phyloP scores from a whole-genome alignment of 371 early-diverging fungal genomes.

The Saksenaea vasiformis region DNA sequence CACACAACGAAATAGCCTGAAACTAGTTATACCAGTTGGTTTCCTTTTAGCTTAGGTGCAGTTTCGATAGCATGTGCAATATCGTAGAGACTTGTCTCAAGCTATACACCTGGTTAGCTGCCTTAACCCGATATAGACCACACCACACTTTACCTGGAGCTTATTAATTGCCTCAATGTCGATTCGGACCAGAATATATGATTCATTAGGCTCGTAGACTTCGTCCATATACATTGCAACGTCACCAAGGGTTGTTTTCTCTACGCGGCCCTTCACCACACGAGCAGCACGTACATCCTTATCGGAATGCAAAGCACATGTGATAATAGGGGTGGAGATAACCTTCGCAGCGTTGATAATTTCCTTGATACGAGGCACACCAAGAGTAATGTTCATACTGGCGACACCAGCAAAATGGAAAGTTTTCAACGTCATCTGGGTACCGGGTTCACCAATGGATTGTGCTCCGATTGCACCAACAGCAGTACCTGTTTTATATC shows the following conservation, averaged over 20 bases:
- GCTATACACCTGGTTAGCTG: slow-evolving; percentile 37
- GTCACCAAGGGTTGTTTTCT: slow-evolving; percentile 88
- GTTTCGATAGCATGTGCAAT: slow-evolving; percentile 79
- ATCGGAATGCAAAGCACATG: slow-evolving; percentile 72
- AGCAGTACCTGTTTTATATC: slow-evolving; percentile 59
- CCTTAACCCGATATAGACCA: not conserved
- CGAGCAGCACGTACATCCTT: slow-evolving; percentile 79
- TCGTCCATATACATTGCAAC: slow-evolving; percentile 92
- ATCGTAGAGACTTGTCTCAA: slow-evolving; percentile 79
- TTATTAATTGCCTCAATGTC: slow-evolving; percentile 80
- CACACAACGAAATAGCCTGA: not conserved
- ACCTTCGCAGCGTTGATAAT: slow-evolving; percentile 92
- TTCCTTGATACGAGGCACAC: slow-evolving; percentile 99
- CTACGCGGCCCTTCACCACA: slow-evolving; percentile 94
- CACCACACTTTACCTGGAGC: slow-evolving; percentile 64
- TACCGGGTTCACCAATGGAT: slow-evolving; percentile 99
- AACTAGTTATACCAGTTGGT: slow-evolving; percentile 50
- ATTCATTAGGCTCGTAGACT: slow-evolving; percentile 75
- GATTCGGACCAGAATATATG: slow-evolving; percentile 78
- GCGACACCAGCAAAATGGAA: slow-evolving; percentile 99
- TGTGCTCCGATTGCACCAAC: slow-evolving; percentile 99
- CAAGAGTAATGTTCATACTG: slow-evolving; percentile 98
- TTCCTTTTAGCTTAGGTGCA: slow-evolving; percentile 87
- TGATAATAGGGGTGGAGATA: slow-evolving; percentile 97
- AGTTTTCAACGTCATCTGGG: slow-evolving; percentile 99